These are phyloP conservation scores for sunflower (Helianthus annuus) DNA, from an alignment of 129 eudicot genomes.

Conservation along the genomic window DNA sequence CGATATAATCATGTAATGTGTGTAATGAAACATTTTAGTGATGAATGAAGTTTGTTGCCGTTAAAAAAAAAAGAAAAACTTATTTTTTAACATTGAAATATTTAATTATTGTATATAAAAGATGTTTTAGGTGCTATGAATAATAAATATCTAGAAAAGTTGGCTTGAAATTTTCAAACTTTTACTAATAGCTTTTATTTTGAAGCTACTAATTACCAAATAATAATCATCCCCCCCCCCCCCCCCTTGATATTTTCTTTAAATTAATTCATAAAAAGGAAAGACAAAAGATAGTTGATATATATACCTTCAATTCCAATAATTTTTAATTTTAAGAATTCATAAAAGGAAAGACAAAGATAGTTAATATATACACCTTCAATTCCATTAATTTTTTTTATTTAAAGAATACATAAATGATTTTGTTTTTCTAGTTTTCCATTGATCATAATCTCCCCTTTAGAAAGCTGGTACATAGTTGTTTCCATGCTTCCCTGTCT, in stretches of 20 bases:
- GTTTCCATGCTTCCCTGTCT: constrained; percentile 79
- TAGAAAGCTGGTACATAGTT: constrained; percentile 76
- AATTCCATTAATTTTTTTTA: neutral
- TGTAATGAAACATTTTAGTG: no score
- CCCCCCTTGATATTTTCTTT: neutral
- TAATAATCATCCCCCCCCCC: no score
- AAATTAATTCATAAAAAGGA: neutral
- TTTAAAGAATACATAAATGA: constrained; percentile 22
- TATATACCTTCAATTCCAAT: constrained; percentile 23
- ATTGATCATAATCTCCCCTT: constrained; percentile 71
- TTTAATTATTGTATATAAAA: no score
- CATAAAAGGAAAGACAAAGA: constrained; percentile 1
- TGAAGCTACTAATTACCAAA: no score
- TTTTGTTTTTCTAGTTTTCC: neutral
- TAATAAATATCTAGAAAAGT: no score
- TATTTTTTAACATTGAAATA: no score
- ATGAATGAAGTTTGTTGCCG: no score
- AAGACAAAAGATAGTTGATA: neutral
- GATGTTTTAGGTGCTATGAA: no score
- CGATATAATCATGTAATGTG: no score
- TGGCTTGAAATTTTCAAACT: no score
- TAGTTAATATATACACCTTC: constrained; percentile 28
- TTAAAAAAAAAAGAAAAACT: no score
- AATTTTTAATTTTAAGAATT: constrained; percentile 14
- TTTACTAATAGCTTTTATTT: no score